A percentile compares a stretch with the other conserved stretches of the same genome.
Evolutionary conservation across 257 asterid genomes (phyloP).

Genomic region (Capsicum baccatum): DNA sequence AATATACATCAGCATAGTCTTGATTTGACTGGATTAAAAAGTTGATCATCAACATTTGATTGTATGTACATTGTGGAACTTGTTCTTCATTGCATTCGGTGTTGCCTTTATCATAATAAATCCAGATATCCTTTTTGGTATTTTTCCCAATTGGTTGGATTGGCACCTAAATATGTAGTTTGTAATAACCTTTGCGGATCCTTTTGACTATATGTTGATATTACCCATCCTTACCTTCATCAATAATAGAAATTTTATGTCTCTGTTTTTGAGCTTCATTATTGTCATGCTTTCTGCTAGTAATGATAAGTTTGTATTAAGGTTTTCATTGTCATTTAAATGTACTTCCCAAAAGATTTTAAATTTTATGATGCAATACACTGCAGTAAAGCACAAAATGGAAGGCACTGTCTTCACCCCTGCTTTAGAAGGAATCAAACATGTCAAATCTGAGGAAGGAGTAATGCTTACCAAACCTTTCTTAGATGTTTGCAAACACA

Average conservation of each 20-base stretch:
- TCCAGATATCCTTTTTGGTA: neutral
- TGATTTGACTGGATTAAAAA: neutral
- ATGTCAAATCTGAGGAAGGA: slow-evolving; percentile 83
- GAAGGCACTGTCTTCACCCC: slow-evolving; percentile 89
- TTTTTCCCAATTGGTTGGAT: neutral
- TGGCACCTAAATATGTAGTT: neutral
- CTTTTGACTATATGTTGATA: neutral
- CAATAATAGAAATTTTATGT: neutral
- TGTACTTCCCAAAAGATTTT: slow-evolving; percentile 8
- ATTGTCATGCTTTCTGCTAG: neutral
- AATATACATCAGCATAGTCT: neutral
- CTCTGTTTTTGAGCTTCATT: slow-evolving; percentile 1
- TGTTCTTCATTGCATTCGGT: neutral
- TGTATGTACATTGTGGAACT: neutral
- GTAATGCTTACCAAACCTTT: slow-evolving; percentile 83
- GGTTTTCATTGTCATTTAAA: neutral
- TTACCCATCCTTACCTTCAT: slow-evolving; percentile 1
- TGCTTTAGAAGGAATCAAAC: slow-evolving; percentile 90
- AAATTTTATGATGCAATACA: neutral
- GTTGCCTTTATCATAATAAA: neutral
- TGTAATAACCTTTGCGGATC: neutral
- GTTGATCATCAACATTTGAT: slow-evolving; percentile 9
- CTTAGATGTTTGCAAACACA: slow-evolving; percentile 89
- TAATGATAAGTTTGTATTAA: neutral
- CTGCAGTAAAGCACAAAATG: slow-evolving; percentile 49